These are phyloP conservation scores for Rhododendron kiyosumense DNA, from an alignment of 148 eudicot species.

Conservation along the genomic window DNA sequence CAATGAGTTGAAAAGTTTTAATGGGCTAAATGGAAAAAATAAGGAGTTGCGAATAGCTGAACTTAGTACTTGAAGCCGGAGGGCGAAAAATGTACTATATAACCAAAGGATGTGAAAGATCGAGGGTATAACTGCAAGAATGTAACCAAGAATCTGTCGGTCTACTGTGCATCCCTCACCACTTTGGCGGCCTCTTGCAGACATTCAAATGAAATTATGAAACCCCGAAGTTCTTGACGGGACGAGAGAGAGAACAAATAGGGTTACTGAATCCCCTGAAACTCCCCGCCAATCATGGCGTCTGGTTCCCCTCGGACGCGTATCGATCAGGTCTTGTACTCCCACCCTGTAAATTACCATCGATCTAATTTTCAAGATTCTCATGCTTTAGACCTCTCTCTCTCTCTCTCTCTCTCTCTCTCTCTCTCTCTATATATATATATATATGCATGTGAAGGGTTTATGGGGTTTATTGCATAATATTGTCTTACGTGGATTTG, in stretches of 20 bases:
- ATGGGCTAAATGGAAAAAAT: too few species aligned
- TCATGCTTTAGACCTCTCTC: background rate
- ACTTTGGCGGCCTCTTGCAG: constrained; percentile 2
- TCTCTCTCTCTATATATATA: background rate
- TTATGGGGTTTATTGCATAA: background rate
- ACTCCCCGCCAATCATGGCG: constrained; percentile 36
- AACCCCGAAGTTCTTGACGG: background rate
- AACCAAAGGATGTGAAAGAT: background rate
- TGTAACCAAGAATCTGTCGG: background rate
- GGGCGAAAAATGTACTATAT: too few species aligned
- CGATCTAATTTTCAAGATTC: background rate
- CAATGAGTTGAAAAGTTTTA: too few species aligned
- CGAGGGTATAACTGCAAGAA: background rate
- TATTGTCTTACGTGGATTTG: background rate
- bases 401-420: background rate
- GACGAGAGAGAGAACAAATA: background rate
- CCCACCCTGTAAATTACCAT: background rate
- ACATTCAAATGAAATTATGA: background rate
- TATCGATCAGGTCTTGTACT: constrained; percentile 61
- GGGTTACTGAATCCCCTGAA: background rate
- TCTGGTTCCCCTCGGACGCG: constrained; percentile 57
- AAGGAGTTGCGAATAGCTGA: too few species aligned
- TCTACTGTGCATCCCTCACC: background rate
- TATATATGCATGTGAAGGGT: background rate
- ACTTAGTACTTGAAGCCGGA: too few species aligned